Evolutionary conservation across 768 basidiomycete genomes (phyloP).

Genomic region (Rhodocollybia butyracea): DNA sequence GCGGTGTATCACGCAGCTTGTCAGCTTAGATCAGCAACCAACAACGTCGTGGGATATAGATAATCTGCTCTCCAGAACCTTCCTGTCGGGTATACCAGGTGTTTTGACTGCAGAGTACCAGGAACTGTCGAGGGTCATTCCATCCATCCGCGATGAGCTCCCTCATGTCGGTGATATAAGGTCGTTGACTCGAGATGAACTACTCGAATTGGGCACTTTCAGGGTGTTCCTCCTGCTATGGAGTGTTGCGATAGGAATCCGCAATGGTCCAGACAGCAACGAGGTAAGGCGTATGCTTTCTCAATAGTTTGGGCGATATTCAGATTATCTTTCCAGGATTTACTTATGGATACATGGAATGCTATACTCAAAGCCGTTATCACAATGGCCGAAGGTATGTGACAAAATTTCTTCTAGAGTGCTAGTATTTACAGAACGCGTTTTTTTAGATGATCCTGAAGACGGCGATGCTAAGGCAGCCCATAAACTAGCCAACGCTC

Average conservation of each 20-base stretch:
- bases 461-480: not conserved
- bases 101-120: constrained; percentile 52
- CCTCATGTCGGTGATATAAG: constrained; percentile 52
- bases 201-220: constrained; percentile 51
- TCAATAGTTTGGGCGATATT: not conserved
- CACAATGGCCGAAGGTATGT: constrained; percentile 3
- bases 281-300: constrained; percentile 40
- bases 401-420: not conserved
- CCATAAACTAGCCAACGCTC: not conserved
- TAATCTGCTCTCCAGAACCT: constrained; percentile 45
- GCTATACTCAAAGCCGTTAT: constrained; percentile 6
- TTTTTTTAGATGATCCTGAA: not conserved
- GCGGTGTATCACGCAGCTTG: constrained; percentile 42
- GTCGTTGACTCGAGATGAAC: constrained; percentile 54
- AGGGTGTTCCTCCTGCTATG: constrained; percentile 50
- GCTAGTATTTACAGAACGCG: not conserved
- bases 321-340: not conserved
- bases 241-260: constrained; percentile 46
- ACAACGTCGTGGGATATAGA: constrained; percentile 42
- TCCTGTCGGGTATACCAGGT: constrained; percentile 58
- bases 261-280: constrained; percentile 33
- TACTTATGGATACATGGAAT: constrained; percentile 7
- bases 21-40: constrained; percentile 26
- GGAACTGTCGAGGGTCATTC: constrained; percentile 43
- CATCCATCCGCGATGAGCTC: constrained; percentile 51